phyloP scores from a whole-genome alignment of 164 flowering plant species.

The Paratinospora sagittata region DNA sequence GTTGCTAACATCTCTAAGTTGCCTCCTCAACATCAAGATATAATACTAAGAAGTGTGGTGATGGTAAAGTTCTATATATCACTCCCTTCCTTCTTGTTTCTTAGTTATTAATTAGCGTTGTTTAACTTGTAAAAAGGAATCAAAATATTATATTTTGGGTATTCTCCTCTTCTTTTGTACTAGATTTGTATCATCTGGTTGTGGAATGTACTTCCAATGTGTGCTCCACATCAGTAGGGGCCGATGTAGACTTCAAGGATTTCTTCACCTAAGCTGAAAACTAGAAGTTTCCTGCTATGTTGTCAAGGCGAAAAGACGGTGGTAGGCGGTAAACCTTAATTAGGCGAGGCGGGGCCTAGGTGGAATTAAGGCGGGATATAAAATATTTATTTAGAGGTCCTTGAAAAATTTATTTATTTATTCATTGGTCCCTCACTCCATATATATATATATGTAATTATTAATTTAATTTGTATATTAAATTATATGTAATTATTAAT shows the following conservation, averaged over 20 bases:
- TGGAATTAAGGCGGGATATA: no score
- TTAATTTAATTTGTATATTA: no score
- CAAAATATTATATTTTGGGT: not conserved
- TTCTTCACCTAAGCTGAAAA: not conserved
- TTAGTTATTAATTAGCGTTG: not conserved
- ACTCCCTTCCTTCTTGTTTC: not conserved
- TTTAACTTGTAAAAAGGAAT: not conserved
- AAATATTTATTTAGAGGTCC: no score
- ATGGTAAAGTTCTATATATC: slow-evolving; percentile 40
- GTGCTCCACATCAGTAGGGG: no score
- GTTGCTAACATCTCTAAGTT: slow-evolving; percentile 63
- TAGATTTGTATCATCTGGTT: not conserved
- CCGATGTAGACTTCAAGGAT: not conserved
- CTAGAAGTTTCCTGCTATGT: not conserved
- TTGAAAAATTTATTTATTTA: no score
- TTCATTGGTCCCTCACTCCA: no score
- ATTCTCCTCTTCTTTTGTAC: not conserved
- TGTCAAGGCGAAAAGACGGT: no score
- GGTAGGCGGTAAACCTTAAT: no score
- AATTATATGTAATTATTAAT: no score
- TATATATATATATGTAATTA: no score
- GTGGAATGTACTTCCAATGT: no score
- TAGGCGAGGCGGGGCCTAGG: no score
- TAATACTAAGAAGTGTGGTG: slow-evolving; percentile 48
- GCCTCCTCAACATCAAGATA: slow-evolving; percentile 82